phyloP scores from a whole-genome alignment of 768 basidiomycete species.

The Leucocoprinus leucothites region DNA sequence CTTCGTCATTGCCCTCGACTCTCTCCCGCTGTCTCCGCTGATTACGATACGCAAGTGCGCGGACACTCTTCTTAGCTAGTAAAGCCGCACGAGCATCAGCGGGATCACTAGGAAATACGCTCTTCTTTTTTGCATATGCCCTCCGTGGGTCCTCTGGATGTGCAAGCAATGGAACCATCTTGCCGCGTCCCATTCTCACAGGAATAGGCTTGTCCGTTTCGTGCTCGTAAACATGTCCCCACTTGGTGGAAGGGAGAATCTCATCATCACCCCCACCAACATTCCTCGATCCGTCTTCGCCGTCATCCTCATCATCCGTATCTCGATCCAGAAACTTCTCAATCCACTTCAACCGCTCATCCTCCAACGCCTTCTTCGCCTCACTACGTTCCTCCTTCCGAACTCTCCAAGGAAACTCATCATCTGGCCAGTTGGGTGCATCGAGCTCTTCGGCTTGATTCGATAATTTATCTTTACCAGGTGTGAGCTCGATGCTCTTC shows the following conservation, averaged over 20 bases:
- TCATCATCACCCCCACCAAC: conserved; percentile 22
- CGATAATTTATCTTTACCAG: conserved; percentile 28
- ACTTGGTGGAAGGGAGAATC: conserved; percentile 24
- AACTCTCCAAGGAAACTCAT: conserved; percentile 75
- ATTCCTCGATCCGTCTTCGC: conserved; percentile 21
- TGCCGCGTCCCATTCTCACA: conserved; percentile 47
- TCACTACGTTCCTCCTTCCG: conserved; percentile 54
- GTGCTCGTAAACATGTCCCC: conserved; percentile 27
- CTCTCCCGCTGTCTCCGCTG: conserved; percentile 33
- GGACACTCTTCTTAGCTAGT: conserved; percentile 67
- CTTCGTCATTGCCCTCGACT: conserved; percentile 34
- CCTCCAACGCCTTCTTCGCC: conserved; percentile 48
- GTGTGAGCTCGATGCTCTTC: conserved; percentile 37
- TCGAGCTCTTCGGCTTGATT: conserved; percentile 21
- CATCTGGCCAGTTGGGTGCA: conserved; percentile 75
- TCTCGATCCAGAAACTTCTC: conserved; percentile 72
- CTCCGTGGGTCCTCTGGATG: conserved; percentile 30
- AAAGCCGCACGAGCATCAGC: conserved; percentile 75
- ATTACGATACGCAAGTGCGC: conserved; percentile 55
- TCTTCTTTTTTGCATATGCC: conserved; percentile 23
- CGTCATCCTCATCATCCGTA: conserved; percentile 56
- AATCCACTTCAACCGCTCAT: conserved; percentile 62
- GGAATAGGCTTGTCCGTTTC: conserved; percentile 24
- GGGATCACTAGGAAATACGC: conserved; percentile 59
- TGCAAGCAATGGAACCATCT: conserved; percentile 53